phyloP scores from a whole-genome alignment of 441 rosid genomes.

The Geranium incanum region DNA sequence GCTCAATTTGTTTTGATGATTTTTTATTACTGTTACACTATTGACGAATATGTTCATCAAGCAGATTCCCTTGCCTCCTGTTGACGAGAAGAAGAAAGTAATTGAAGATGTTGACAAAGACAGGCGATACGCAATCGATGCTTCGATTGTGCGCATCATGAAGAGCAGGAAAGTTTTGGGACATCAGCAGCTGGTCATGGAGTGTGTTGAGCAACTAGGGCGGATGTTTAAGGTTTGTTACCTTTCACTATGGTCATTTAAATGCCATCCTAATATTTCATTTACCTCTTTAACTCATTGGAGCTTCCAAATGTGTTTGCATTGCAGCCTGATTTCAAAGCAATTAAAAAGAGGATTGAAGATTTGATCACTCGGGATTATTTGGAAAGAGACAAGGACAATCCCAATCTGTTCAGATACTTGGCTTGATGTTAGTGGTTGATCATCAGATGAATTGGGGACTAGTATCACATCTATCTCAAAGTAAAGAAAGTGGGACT shows the following conservation, averaged over 20 bases:
- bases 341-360: constrained; percentile 89
- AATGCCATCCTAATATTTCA: background rate
- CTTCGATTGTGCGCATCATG: constrained; percentile 95
- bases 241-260: background rate
- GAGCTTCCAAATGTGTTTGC: constrained; percentile 3
- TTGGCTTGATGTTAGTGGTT: constrained; percentile 29
- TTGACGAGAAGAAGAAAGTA: constrained; percentile 86
- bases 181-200: constrained; percentile 70
- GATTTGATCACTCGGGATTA: constrained; percentile 78
- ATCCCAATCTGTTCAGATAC: constrained; percentile 32
- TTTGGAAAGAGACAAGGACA: constrained; percentile 36
- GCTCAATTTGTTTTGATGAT: background rate
- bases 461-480: background rate
- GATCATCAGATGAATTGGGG: background rate
- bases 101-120: constrained; percentile 90
- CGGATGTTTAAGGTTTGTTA: constrained; percentile 80
- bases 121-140: constrained; percentile 83
- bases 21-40: background rate
- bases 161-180: constrained; percentile 81
- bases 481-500: background rate
- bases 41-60: background rate
- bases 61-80: constrained; percentile 85
- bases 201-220: constrained; percentile 85
- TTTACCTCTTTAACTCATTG: background rate
- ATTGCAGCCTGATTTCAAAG: constrained; percentile 90